Base-by-base conservation (phyloP, 495 filamentous ascomycete species). In the Hypoxylon subgilvum region DNA sequence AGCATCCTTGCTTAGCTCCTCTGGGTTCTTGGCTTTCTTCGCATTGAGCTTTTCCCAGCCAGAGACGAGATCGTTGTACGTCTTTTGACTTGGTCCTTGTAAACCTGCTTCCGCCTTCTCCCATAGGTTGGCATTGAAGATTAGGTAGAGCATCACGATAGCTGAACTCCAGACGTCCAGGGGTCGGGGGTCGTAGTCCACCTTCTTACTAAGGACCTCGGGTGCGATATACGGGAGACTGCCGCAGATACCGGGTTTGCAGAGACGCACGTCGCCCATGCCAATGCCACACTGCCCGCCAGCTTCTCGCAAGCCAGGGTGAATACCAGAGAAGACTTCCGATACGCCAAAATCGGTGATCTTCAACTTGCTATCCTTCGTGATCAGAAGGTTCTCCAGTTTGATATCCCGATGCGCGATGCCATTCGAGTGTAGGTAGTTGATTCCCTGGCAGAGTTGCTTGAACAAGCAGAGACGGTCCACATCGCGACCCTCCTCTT, bases 331-430 rank as follows among this genome's bases (percentile, higher is more conserved):
- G 70, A 92, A 92, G 14, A 91, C 86, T 61, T 90, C 86, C 0
- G 86, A 86, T 25, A 88, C 84, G 32, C 88, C 88, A 74, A 92
- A 91, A 71, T 92, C 89, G 31, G 88, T 86, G 52, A 92, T 89
- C 69, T 92, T 92, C 39, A 92, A 73, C 60, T 86, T 83, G 54
- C 88, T 86, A 42, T 86, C 80, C 27, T 76, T 79, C 1, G 80
- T 84, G 44, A 93, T 74, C 45, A 93, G 77, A 17, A 92, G 74
- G 65, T 92, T 92, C 69, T 92, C 89, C 6, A 86, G 79, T 70
- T 92, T 93, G 74, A 91, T 82, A 67, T 93, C 89, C n/a, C 88
- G 84, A 63, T 91, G 88, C 17, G 88, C 88, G 60, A 90, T 86
- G 35, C 88, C 88, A 58, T 87, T 81, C 43, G 73, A 72, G 68